These are phyloP conservation scores for Pisolithus sp. DNA, from an alignment of 768 basidiomycete genomes.

Conservation along the genomic window DNA sequence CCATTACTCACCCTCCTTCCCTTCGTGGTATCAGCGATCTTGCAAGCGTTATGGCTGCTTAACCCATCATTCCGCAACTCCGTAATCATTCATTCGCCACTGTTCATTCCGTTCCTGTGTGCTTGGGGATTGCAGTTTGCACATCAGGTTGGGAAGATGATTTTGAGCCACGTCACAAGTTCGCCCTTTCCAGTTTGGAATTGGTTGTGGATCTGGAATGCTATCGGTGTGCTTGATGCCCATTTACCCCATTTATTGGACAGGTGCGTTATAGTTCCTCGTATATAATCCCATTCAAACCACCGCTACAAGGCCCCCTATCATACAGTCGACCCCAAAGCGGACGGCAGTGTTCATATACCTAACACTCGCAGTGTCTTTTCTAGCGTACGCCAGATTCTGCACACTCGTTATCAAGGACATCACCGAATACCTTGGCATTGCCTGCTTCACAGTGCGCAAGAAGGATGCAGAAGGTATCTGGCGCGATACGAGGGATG, in stretches of 20 bases:
- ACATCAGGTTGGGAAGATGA: constrained; percentile 88
- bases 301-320: constrained; percentile 42
- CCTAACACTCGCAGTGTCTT: constrained; percentile 59
- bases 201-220: constrained; percentile 78
- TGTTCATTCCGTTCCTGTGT: constrained; percentile 82
- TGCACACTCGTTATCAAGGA: constrained; percentile 77
- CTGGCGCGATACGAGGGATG: constrained; percentile 40
- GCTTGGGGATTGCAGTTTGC: constrained; percentile 93
- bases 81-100: constrained; percentile 65
- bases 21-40: constrained; percentile 60
- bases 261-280: constrained; percentile 40
- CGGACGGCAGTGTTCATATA: constrained; percentile 68
- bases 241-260: constrained; percentile 65
- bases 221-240: constrained; percentile 75
- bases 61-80: constrained; percentile 56
- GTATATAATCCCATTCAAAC: not conserved
- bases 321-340: constrained; percentile 64
- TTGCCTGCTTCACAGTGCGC: constrained; percentile 89
- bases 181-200: constrained; percentile 83
- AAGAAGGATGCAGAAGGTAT: constrained; percentile 70
- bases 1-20: constrained; percentile 78
- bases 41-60: constrained; percentile 79
- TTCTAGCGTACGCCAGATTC: constrained; percentile 70
- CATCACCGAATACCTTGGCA: constrained; percentile 87
- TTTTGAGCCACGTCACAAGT: constrained; percentile 86